Evolutionary conservation across 768 basidiomycete species (phyloP).

Genomic region (Coprinopsis strossmayeri): DNA sequence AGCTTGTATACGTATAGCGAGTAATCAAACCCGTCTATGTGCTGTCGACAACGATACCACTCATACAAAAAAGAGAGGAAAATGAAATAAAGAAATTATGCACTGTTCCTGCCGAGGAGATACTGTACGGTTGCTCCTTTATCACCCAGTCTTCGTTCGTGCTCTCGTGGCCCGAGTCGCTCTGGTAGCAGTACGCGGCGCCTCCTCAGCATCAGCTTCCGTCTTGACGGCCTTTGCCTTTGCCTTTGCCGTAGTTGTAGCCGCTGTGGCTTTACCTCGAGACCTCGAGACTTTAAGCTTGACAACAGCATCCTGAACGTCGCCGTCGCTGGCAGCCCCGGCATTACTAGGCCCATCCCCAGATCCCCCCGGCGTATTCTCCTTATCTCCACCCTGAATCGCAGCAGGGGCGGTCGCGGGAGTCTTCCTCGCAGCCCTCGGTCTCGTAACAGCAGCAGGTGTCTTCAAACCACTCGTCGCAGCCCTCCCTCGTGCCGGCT

Average conservation of each 20-base stretch:
- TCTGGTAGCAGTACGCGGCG: conserved; percentile 18
- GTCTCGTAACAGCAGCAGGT: conserved; percentile 13
- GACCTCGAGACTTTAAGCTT: conserved; percentile 32
- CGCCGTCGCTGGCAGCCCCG: conserved; percentile 22
- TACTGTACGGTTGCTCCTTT: too few relatives aligned
- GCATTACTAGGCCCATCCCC: conserved; percentile 13
- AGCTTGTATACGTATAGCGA: too few relatives aligned
- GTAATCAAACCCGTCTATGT: too few relatives aligned
- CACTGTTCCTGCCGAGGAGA: too few relatives aligned
- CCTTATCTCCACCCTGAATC: conserved; percentile 28
- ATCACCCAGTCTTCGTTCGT: conserved; percentile 29
- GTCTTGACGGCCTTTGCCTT: conserved; percentile 10
- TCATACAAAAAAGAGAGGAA: too few relatives aligned
- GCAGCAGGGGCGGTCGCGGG: conserved; percentile 31
- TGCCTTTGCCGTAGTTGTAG: conserved; percentile 10
- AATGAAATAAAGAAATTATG: too few relatives aligned
- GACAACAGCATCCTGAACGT: conserved; percentile 21
- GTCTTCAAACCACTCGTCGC: background rate
- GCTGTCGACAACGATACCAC: too few relatives aligned
- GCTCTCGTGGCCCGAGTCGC: conserved; percentile 26
- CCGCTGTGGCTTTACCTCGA: conserved; percentile 17
- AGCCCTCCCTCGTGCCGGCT: conserved; percentile 6
- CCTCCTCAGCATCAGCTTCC: conserved; percentile 17
- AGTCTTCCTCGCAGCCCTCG: conserved; percentile 22
- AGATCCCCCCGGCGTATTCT: conserved; percentile 28